Percentiles rank a stretch among this genome's conserved stretches.
Evolutionary conservation across 2,329 filamentous ascomycete species (phyloP).

Genomic region (Microascus cirrosus): DNA sequence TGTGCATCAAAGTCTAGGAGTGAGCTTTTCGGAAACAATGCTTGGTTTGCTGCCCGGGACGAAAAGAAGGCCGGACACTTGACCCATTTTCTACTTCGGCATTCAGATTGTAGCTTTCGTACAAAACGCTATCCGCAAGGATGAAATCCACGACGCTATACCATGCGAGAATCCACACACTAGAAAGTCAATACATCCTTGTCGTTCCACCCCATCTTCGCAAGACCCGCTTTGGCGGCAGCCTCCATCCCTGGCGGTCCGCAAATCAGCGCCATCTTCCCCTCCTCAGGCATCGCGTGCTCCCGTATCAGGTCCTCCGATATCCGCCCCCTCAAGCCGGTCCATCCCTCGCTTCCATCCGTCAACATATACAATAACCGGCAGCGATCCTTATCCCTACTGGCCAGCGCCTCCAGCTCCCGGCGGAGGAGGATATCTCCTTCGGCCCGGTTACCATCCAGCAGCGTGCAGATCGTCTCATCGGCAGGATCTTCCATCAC

Average conservation of each 20-base stretch:
- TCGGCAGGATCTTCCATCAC: slow-evolving; percentile 3
- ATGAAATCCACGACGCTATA: not conserved
- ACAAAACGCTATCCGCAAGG: too few relatives aligned
- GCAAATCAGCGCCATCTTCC: slow-evolving; percentile 64
- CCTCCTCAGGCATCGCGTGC: slow-evolving; percentile 37
- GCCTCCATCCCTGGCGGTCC: slow-evolving; percentile 68
- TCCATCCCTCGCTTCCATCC: slow-evolving; percentile 52
- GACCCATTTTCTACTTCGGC: too few relatives aligned
- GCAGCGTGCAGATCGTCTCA: slow-evolving; percentile 30
- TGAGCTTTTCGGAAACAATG: too few relatives aligned
- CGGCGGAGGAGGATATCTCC: slow-evolving; percentile 73
- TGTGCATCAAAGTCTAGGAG: too few relatives aligned
- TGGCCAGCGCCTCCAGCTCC: slow-evolving; percentile 48
- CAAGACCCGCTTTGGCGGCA: slow-evolving; percentile 40
- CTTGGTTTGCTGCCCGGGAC: too few relatives aligned
- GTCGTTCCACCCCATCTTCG: slow-evolving; percentile 57
- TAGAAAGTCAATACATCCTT: slow-evolving; percentile 68
- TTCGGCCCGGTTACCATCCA: slow-evolving; percentile 67
- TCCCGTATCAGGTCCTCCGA: slow-evolving; percentile 48
- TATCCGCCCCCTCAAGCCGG: slow-evolving; percentile 57
- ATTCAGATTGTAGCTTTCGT: too few relatives aligned
- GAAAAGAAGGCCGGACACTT: too few relatives aligned
- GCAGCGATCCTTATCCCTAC: slow-evolving; percentile 26
- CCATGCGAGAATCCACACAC: not conserved
- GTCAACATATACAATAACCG: slow-evolving; percentile 61